Evolutionary conservation across 2,329 filamentous ascomycete genomes (phyloP).

Genomic region (Nothophaeocryptopus gaeumannii): DNA sequence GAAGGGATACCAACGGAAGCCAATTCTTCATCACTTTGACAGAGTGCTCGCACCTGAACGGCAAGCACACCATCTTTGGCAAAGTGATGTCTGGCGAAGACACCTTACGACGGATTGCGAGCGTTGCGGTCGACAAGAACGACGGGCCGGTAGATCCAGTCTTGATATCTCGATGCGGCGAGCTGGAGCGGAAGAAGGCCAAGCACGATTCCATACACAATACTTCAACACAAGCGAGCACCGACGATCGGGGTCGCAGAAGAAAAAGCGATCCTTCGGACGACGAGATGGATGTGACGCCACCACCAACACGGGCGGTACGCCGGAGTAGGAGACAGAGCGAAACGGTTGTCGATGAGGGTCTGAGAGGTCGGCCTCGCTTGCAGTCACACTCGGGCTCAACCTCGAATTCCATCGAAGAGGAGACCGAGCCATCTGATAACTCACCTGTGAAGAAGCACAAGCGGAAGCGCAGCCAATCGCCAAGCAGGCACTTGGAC

Average conservation of each 20-base stretch:
- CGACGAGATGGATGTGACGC: slow-evolving; percentile 28
- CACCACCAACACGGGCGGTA: slow-evolving; percentile 20
- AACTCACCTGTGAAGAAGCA: slow-evolving; percentile 31
- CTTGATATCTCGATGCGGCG: slow-evolving; percentile 39
- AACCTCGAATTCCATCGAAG: slow-evolving; percentile 31
- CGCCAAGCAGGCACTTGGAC: slow-evolving; percentile 31
- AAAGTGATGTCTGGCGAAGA: slow-evolving; percentile 39
- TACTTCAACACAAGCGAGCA: slow-evolving; percentile 1
- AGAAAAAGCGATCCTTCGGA: slow-evolving; percentile 30
- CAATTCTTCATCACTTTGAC: slow-evolving; percentile 46
- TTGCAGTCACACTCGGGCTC: slow-evolving; percentile 32
- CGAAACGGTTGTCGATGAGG: slow-evolving; percentile 37
- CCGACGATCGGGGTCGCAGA: slow-evolving; percentile 27
- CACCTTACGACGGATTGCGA: slow-evolving; percentile 35
- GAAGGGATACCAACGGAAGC: slow-evolving; percentile 42
- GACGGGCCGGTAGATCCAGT: slow-evolving; percentile 38
- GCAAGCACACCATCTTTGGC: slow-evolving; percentile 44
- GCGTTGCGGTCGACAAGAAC: slow-evolving; percentile 38
- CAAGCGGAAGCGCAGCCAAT: slow-evolving; percentile 37
- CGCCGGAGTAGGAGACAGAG: slow-evolving; percentile 34
- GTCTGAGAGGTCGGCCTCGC: slow-evolving; percentile 35
- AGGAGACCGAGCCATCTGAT: slow-evolving; percentile 21
- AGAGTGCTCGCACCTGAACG: slow-evolving; percentile 39
- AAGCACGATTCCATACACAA: slow-evolving; percentile 17
- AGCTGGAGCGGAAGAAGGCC: slow-evolving; percentile 37